Percentiles rank a stretch among this genome's conserved stretches.
Conservation (phyloP, 2,329 filamentous ascomycete genomes). For the Cordyceps militaris region DNA sequence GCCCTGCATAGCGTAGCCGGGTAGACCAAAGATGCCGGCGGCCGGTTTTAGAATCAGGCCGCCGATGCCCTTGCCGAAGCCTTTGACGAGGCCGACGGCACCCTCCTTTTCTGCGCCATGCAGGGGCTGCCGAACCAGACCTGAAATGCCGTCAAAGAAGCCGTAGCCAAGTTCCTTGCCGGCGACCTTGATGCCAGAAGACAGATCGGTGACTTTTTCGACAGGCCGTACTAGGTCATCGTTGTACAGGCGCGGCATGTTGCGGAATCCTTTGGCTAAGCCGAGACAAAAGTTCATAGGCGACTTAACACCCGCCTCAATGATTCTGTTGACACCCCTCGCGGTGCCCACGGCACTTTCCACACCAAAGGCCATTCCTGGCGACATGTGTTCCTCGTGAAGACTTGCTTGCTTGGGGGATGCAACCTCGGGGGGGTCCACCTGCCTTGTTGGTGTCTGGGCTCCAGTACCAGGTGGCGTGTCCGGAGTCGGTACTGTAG, state of each 20-base stretch:
- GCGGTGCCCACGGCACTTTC: constrained; percentile 59
- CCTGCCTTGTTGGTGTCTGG: background rate
- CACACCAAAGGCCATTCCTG: constrained; percentile 22
- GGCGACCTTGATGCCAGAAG: constrained; percentile 69
- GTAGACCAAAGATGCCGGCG: constrained; percentile 64
- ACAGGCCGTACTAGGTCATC: constrained; percentile 73
- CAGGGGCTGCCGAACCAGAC: constrained; percentile 70
- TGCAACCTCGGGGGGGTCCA: background rate
- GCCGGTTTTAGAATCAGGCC: constrained; percentile 77
- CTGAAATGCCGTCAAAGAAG: constrained; percentile 74
- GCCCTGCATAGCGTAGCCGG: constrained; percentile 78
- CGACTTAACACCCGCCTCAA: constrained; percentile 67
- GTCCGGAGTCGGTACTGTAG: background rate
- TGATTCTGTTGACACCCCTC: constrained; percentile 63
- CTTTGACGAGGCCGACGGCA: constrained; percentile 61
- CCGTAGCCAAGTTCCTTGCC: constrained; percentile 72
- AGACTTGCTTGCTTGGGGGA: background rate
- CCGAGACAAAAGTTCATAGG: constrained; percentile 82
- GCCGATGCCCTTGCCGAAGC: constrained; percentile 75
- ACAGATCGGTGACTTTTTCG: constrained; percentile 71
- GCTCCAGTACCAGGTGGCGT: background rate
- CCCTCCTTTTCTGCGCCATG: constrained; percentile 47
- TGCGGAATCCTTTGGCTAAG: constrained; percentile 79
- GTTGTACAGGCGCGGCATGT: constrained; percentile 77
- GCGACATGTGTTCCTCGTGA: background rate